phyloP scores from a whole-genome alignment of 805 yeast genomes.

The Spathaspora boniae region DNA sequence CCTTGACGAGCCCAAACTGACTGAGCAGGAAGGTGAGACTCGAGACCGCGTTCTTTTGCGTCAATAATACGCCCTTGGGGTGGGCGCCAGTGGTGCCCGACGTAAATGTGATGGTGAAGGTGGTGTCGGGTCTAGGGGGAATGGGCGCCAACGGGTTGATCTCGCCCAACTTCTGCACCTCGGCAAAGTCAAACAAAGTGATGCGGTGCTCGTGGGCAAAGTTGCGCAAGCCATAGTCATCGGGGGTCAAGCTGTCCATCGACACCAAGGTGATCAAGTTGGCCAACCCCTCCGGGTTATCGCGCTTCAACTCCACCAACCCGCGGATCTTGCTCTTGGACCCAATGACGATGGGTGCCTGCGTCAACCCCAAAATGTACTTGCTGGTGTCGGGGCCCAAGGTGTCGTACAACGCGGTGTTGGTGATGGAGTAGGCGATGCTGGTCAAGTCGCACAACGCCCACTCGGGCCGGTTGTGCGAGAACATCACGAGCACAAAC shows the following conservation, averaged over 20 bases:
- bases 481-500: slow-evolving; percentile 30
- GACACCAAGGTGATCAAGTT: slow-evolving; percentile 51
- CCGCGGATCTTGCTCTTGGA: slow-evolving; percentile 48
- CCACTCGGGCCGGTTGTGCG: slow-evolving; percentile 38
- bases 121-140: slow-evolving; percentile 31
- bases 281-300: slow-evolving; percentile 28
- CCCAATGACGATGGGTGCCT: slow-evolving; percentile 46
- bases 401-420: slow-evolving; percentile 39
- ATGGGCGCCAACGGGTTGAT: slow-evolving; percentile 20
- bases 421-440: slow-evolving; percentile 28
- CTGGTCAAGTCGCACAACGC: slow-evolving; percentile 34
- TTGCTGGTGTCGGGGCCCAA: slow-evolving; percentile 33
- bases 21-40: slow-evolving; percentile 36
- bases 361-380: slow-evolving; percentile 30
- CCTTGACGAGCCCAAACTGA: slow-evolving; percentile 13
- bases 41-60: slow-evolving; percentile 50
- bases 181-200: slow-evolving; percentile 30
- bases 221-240: slow-evolving; percentile 14
- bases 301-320: slow-evolving; percentile 44
- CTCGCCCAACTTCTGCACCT: slow-evolving; percentile 39
- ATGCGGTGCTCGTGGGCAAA: slow-evolving; percentile 23
- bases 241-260: slow-evolving; percentile 39
- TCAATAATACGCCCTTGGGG: slow-evolving; percentile 69
- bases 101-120: slow-evolving; percentile 41
- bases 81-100: slow-evolving; percentile 66